These are phyloP conservation scores for Stemphylium beticola DNA, from an alignment of 2,329 filamentous ascomycete species.

Conservation along the genomic window DNA sequence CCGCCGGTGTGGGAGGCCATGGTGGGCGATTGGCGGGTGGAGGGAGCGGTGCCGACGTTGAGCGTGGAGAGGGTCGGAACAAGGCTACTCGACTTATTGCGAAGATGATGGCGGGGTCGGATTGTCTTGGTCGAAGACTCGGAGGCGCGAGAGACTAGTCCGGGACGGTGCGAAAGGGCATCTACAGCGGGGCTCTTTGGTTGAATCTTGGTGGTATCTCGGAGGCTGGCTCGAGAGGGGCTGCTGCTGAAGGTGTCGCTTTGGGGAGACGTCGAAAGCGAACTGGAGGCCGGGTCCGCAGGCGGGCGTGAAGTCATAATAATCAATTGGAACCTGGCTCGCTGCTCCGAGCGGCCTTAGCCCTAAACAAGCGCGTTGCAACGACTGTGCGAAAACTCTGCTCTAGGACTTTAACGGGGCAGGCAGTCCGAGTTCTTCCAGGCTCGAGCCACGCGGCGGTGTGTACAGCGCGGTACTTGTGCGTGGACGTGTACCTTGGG, in stretches of 20 bases:
- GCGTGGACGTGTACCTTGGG: slow-evolving; percentile 22
- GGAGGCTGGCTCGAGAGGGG: slow-evolving; percentile 21
- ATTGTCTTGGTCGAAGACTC: slow-evolving; percentile 36
- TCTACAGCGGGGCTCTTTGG: slow-evolving; percentile 32
- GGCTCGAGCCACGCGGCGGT: slow-evolving; percentile 34
- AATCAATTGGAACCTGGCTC: slow-evolving; percentile 38
- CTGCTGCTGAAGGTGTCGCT: slow-evolving; percentile 21
- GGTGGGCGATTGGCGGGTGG: slow-evolving; percentile 37
- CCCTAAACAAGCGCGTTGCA: slow-evolving; percentile 39
- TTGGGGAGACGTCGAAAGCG: slow-evolving; percentile 19
- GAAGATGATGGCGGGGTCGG: slow-evolving; percentile 39
- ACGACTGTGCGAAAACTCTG: slow-evolving; percentile 44
- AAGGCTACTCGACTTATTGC: slow-evolving; percentile 51
- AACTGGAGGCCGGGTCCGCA: slow-evolving; percentile 27
- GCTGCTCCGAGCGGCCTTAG: slow-evolving; percentile 40
- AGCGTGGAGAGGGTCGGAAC: slow-evolving; percentile 53
- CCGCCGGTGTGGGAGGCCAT: slow-evolving; percentile 45
- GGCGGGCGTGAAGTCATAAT: slow-evolving; percentile 44
- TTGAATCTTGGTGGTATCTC: slow-evolving; percentile 26
- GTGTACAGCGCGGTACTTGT: slow-evolving; percentile 28
- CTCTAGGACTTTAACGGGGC: slow-evolving; percentile 39
- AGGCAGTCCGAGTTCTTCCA: slow-evolving; percentile 36
- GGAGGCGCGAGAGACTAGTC: slow-evolving; percentile 41
- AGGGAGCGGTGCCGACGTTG: slow-evolving; percentile 38
- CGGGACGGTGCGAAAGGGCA: slow-evolving; percentile 38